Conservation (phyloP, 2,329 filamentous ascomycete species). For the Talaromyces sp. region DNA sequence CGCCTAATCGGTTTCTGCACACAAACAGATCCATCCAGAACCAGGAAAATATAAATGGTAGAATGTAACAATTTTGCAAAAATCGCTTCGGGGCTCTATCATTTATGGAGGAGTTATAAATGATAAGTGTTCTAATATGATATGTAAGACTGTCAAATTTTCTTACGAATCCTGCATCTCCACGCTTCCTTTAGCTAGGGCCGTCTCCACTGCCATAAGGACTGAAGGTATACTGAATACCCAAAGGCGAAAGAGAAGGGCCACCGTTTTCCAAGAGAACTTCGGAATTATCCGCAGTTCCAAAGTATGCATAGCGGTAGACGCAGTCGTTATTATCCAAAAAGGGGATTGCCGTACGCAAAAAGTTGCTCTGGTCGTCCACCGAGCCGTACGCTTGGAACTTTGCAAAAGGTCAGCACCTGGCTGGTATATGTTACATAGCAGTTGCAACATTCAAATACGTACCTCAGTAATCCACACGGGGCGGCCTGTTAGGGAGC, state of each 20-base stretch:
- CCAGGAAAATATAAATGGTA: too few species aligned
- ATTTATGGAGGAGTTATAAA: too few species aligned
- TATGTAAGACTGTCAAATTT: too few species aligned
- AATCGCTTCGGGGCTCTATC: too few species aligned
- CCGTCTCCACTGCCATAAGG: constrained; percentile 5
- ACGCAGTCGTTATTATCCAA: constrained; percentile 33
- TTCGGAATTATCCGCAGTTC: constrained; percentile 19
- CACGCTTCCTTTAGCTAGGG: background rate
- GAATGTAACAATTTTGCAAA: too few species aligned
- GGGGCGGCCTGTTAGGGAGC: constrained; percentile 25
- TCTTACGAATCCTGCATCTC: too few species aligned
- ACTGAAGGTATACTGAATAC: constrained; percentile 5
- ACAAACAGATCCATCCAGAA: too few species aligned
- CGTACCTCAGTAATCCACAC: constrained; percentile 38
- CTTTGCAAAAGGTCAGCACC: constrained; percentile 14
- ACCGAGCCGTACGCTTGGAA: constrained; percentile 29
- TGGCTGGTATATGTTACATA: background rate
- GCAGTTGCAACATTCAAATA: background rate
- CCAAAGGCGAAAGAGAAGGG: constrained; percentile 7
- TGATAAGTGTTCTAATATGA: too few species aligned
- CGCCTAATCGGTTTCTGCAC: too few species aligned
- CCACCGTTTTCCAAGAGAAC: constrained; percentile 2
- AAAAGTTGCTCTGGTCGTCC: constrained; percentile 26
- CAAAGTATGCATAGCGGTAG: constrained; percentile 40
- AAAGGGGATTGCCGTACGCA: constrained; percentile 33